Evolutionary conservation across 2,329 filamentous ascomycete species (phyloP), one percentile per base, ranked within the genome.

Genomic region (Ophiostoma fasciatum): DNA sequence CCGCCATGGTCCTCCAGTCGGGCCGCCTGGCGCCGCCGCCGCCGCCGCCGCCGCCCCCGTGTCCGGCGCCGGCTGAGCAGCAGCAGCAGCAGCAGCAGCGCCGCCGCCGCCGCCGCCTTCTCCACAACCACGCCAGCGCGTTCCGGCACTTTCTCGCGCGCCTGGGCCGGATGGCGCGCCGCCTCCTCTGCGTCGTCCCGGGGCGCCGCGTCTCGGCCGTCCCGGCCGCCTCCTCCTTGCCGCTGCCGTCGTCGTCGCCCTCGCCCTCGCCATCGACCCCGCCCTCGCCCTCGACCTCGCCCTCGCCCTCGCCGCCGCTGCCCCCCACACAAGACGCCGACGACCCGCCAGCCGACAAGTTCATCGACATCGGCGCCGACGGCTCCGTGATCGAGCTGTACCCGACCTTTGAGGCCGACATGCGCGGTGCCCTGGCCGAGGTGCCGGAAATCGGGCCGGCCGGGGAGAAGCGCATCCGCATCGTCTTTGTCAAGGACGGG

Each of bases 311-410:
- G 5, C 15, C 15, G 22, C 13, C 29, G 8, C 9, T 25, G 14
- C 15, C 4, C 7, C 19, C 22, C 22, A 22, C n/a, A n/a, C n/a
- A n/a, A n/a, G n/a, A n/a, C n/a, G n/a, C n/a, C n/a, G n/a, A n/a
- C n/a, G n/a, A n/a, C n/a, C n/a, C n/a, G n/a, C n/a, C n/a, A n/a
- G n/a, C n/a, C n/a, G n/a, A n/a, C n/a, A n/a, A n/a, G n/a, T n/a
- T 36, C 15, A 63, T 80, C 37, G 88, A 96, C 52, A 74, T 96
- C 48, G 88, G 90, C 49, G 85, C 94, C 2, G 88, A 96, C 52
- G 88, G 90, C 43, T 85, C 78, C 51, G 63, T 98, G 36, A 84
- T 94, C 3, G 90, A 96, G 57, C 88, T 90, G 59, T 96, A 94
- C 56, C 90, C 90, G 7, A 78, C 77, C 49, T 98, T 94, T 59